Evolutionary conservation across 2,329 filamentous ascomycete species (phyloP).

Genomic region (Phyllosticta citriasiana): DNA sequence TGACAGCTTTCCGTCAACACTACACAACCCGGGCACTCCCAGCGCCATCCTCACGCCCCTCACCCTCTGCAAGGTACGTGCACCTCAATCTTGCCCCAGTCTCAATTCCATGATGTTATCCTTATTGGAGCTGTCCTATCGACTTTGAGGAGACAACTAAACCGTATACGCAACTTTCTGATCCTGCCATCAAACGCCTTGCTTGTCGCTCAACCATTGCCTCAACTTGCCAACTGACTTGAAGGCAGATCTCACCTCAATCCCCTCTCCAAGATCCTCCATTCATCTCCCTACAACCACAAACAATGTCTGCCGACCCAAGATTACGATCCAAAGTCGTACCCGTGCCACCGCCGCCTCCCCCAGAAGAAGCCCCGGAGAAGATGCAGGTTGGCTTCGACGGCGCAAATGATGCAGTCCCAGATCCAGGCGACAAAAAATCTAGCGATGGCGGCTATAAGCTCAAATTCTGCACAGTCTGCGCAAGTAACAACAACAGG

Average conservation of each 20-base stretch:
- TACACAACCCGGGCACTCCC: background rate
- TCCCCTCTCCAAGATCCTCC: background rate
- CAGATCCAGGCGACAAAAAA: slow-evolving; percentile 13
- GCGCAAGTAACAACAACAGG: slow-evolving; percentile 95
- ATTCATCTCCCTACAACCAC: too few species aligned
- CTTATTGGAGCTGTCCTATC: slow-evolving; percentile 74
- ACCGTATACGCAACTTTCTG: slow-evolving; percentile 12
- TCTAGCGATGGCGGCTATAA: slow-evolving; percentile 54
- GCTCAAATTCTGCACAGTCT: slow-evolving; percentile 96
- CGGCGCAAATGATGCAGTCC: slow-evolving; percentile 3
- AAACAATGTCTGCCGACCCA: slow-evolving; percentile 34
- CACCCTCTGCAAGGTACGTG: slow-evolving; percentile 1
- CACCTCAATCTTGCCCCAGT: background rate
- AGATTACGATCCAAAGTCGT: slow-evolving; percentile 35
- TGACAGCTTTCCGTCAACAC: background rate
- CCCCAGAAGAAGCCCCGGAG: slow-evolving; percentile 28
- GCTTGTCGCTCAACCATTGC: background rate
- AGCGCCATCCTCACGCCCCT: background rate
- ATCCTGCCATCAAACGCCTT: background rate
- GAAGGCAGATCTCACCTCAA: background rate
- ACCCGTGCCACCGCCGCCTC: slow-evolving; percentile 44
- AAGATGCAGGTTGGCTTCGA: background rate
- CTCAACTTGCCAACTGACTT: background rate
- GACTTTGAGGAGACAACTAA: slow-evolving; percentile 19
- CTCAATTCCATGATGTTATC: slow-evolving; percentile 42